Base-by-base conservation (phyloP, 768 basidiomycete genomes). In the Auriscalpium vulgare region DNA sequence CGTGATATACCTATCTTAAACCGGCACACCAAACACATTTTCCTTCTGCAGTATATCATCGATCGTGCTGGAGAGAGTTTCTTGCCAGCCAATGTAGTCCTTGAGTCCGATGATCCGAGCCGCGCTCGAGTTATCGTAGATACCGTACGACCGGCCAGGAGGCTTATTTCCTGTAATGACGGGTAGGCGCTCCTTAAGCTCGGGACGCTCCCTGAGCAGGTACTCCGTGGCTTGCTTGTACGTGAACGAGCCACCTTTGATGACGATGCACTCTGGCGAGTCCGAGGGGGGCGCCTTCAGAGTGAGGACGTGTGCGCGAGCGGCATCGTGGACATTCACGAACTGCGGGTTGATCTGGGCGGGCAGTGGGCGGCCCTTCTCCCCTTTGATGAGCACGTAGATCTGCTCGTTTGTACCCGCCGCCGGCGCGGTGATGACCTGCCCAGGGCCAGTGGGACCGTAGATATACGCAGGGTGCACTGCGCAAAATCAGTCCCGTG, bases 391-490 rank as follows among this genome's bases (percentile, higher is more conserved):
- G 47, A 67, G 58, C 10, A 53, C 55, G 55, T 65, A 61, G 23
- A 68, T 43, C 17, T 63, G 57, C 10, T 21, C 46, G 55, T 67
- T 66, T 29, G 66, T 57, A 23, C 62, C 58, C 45, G 50, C 57
- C 10, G 40, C 38, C n/a, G 46, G 49, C 23, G 46, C 46, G 14
- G 14, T 36, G 37, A 59, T 44, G n/a, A 58, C 56, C 50, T 56
- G 56, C 21, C 61, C 65, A 0, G 57, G 51, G 35, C 54, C 47
- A n/a, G 62, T 59, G 13, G 64, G 66, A 10, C 69, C 67, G 49
- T 62, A 64, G 21, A 68, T 50, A 56, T 65, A 66, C 0, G 67
- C 62, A 4, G 68, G 68, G 16, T 66, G 62, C 49, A 68, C 69
- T 70, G 59, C 4, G 5, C 2, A n/a, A 37, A 36, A n/a, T 9